Percentiles rank a stretch among this genome's conserved stretches.
These are phyloP conservation scores for Macaranga tanarius DNA, from an alignment of 441 rosid species.

Conservation along the genomic window DNA sequence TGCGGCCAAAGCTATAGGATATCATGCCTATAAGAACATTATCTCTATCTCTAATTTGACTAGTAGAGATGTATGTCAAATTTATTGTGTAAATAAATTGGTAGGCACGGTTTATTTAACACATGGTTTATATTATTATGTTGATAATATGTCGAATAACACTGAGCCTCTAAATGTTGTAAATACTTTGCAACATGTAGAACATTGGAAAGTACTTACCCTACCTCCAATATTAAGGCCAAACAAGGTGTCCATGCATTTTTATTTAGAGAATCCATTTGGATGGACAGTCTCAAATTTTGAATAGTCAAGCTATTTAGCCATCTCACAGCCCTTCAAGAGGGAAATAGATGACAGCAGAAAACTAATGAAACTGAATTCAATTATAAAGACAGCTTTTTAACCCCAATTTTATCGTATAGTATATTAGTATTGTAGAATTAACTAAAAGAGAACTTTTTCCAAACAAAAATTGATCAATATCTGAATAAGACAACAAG, in stretches of 20 bases:
- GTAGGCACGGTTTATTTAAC: too few relatives aligned
- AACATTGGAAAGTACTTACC: too few relatives aligned
- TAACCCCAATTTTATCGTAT: conserved; percentile 6
- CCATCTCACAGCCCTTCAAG: not conserved
- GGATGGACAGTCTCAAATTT: not conserved
- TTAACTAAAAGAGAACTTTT: not conserved
- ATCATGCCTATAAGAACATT: too few relatives aligned
- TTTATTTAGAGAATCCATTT: not conserved
- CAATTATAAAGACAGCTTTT: not conserved
- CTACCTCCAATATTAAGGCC: too few relatives aligned
- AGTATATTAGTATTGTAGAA: not conserved
- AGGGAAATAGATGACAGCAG: not conserved
- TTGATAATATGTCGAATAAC: too few relatives aligned
- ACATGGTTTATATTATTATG: too few relatives aligned
- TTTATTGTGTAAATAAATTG: too few relatives aligned
- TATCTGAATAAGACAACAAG: not conserved
- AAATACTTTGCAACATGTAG: too few relatives aligned
- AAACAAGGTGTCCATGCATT: not conserved
- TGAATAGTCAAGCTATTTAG: not conserved
- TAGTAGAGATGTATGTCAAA: too few relatives aligned
- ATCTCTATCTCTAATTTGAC: too few relatives aligned
- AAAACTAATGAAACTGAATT: not conserved
- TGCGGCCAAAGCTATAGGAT: too few relatives aligned
- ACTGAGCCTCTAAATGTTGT: too few relatives aligned
- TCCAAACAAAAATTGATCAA: not conserved